Percentiles rank a stretch among this genome's conserved stretches.
phyloP scores from a whole-genome alignment of 352 stramenopile genomes.

The Pythium phragmitis region DNA sequence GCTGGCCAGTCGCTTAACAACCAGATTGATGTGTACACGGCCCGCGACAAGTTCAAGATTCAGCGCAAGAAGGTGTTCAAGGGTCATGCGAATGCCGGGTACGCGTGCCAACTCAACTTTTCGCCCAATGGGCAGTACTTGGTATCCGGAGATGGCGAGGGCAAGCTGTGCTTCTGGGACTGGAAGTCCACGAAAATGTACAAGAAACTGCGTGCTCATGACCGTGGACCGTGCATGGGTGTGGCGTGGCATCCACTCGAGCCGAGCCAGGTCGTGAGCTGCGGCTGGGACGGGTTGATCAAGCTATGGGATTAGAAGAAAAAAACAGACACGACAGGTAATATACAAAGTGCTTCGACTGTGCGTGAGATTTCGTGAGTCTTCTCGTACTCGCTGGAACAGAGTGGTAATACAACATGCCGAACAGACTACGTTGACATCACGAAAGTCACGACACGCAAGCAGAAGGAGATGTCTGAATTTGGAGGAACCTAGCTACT shows the following conservation, averaged over 20 bases:
- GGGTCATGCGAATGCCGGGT: slow-evolving; percentile 93
- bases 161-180: slow-evolving; percentile 99
- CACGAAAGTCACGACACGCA: no score
- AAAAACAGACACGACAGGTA: neutral
- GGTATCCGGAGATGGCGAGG: slow-evolving; percentile 95
- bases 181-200: slow-evolving; percentile 95
- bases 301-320: slow-evolving; percentile 98
- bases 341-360: slow-evolving; percentile 2
- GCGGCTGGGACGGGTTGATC: slow-evolving; percentile 98
- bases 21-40: slow-evolving; percentile 97
- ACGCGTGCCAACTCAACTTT: slow-evolving; percentile 95
- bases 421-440: no score
- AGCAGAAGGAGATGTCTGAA: no score
- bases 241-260: slow-evolving; percentile 97
- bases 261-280: slow-evolving; percentile 94
- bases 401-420: no score
- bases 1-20: slow-evolving; percentile 98
- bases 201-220: slow-evolving; percentile 89
- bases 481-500: no score
- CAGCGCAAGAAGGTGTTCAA: slow-evolving; percentile 94
- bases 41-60: slow-evolving; percentile 94
- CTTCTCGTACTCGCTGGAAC: no score
- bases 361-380: no score
- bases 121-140: slow-evolving; percentile 95
- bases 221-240: slow-evolving; percentile 94